Evolutionary conservation across 2,329 filamentous ascomycete species (phyloP), one percentile per base, ranked within the genome.

Genomic region (Lecanosticta acicola): DNA sequence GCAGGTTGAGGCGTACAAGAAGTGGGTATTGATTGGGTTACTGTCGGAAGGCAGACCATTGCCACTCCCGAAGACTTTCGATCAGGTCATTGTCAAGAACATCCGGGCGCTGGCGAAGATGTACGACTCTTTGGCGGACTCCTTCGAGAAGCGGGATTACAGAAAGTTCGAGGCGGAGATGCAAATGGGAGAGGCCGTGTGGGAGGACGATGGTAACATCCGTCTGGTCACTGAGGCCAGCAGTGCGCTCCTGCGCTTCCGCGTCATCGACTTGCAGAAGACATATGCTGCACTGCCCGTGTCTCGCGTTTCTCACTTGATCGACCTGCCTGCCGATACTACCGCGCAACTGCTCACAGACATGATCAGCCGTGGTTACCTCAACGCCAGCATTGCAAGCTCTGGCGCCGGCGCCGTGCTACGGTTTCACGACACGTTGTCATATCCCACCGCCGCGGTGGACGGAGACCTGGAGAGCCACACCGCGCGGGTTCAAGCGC

Each of bases 1-100:
- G 41, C 93, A 93, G 84, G 74, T 85, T 3, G 88, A 95, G 55
- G 87, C 87, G 4, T 91, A 94, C 72, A 94, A 91, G 69, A 94
- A 91, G 67, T 96, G 88, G 85, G 64, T 94, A 7, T 70, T 98
- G 13, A 76, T 89, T 8, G 80, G 81, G 43, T 74, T 96, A 44
- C 71, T 98, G 14, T 73, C 79, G 4, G 71, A 81, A 43, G 90
- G 89, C 54, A 78, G 73, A 58, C 71, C 78, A 57, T 65, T 70
- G 57, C 45, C 66, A 0, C 62, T 80, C 8, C 85, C 86, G 1
- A 71, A 74, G 32, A 77, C 78, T 38, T 76, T 78, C 5, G 73
- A 76, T 40, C 49, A 65, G 1, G 65, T 68, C 16, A 75, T 80
- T 1, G 70, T 77, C 50, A 83, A 79, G 59, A 63, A 70, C 3